A percentile compares a stretch with the other conserved stretches of the same genome.
phyloP scores from a whole-genome alignment of 169 alveolate genomes.

The Perkinsus marinus region DNA sequence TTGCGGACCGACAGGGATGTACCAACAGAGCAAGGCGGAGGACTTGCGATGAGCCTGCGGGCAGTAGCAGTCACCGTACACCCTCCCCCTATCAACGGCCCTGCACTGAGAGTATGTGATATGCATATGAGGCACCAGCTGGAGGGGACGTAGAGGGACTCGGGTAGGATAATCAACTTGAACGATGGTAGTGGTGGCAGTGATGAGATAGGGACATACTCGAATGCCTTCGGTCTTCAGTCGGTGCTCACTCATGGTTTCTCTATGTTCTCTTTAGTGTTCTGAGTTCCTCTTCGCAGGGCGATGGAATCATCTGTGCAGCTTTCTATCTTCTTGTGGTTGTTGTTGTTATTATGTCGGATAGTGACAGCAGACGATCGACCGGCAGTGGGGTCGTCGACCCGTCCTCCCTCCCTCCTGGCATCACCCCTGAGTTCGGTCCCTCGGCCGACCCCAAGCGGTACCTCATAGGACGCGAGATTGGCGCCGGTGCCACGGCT shows the following conservation, averaged over 20 bases:
- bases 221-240: too few relatives aligned
- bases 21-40: background rate
- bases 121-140: too few relatives aligned
- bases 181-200: background rate
- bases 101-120: too few relatives aligned
- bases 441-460: background rate
- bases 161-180: background rate
- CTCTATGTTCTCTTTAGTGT: too few relatives aligned
- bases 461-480: background rate
- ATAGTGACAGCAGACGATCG: background rate
- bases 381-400: background rate
- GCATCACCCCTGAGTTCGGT: background rate
- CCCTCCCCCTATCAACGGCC: too few relatives aligned
- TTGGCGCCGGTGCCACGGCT: background rate
- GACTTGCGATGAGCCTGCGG: too few relatives aligned
- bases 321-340: background rate
- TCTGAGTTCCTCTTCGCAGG: too few relatives aligned
- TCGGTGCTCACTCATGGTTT: too few relatives aligned
- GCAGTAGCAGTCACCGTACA: too few relatives aligned
- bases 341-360: background rate
- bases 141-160: background rate
- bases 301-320: background rate
- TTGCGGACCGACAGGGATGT: background rate
- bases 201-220: too few relatives aligned
- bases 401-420: background rate